Evolutionary conservation across 2,329 filamentous ascomycete species (phyloP), one percentile per base, ranked within the genome.

Genomic region (Zopfia rhizophila): DNA sequence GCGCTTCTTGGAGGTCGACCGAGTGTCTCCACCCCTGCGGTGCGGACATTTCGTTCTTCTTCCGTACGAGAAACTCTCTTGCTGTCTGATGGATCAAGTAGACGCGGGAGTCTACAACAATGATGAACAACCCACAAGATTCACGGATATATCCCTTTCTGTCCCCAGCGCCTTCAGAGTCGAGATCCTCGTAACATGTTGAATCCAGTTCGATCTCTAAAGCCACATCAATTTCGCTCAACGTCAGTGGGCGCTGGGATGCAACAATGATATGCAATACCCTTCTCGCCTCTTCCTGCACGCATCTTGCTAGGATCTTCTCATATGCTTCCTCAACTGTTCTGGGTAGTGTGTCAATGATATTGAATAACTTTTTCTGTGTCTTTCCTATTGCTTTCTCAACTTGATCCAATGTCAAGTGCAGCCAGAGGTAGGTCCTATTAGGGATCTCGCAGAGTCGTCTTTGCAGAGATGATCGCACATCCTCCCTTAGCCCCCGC

Each of bases 51-150:
- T 29, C 30, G 16, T 25, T 39, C 7, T 38, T 31, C 18, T 51
- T 35, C 13, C 19, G 25, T 8, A 48, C 24, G 4, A 67, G 46
- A 48, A 66, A 69, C 36, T 68, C 60, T 32, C 47, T 56, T 12
- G 62, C 63, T 10, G 65, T 68, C 37, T 69, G 57, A 38, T 66
- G 65, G 22, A 68, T 53, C 16, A 66, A 45, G 39, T 54, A 62
- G 16, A 68, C 44, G 18, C 32, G 44, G 3, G 37, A 47, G 31
- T 62, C 39, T 16, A 55, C 48, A 19, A 67, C 48, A 21, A 44
- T 55, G 7, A 66, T 43, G 45, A 68, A 66, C 4, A 66, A 48
- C 6, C 61, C 59, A 38, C 63, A 65, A 6, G 23, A 18, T 12
- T 53, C 7, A 8, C 53, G 38, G 16, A 65, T 39, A 5, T 37